Evolutionary conservation across 2,329 filamentous ascomycete genomes (phyloP).

Genomic region (Monosporascus sp.): DNA sequence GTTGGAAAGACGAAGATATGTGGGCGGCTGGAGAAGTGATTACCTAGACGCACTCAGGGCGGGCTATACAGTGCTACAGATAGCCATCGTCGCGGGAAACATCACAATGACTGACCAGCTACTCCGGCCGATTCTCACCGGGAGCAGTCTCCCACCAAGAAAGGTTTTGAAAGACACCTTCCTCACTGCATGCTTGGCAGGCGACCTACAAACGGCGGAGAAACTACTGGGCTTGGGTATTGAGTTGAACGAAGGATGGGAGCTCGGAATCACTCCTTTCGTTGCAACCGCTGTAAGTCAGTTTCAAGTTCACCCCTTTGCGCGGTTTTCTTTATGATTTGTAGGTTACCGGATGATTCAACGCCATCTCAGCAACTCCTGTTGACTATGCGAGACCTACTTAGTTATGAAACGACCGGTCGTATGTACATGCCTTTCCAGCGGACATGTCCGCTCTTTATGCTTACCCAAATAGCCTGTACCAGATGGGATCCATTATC

Average conservation of each 20-base stretch:
- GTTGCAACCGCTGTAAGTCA: conserved; percentile 1
- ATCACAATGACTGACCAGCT: neutral
- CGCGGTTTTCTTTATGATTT: too few relatives aligned
- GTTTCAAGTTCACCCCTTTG: too few relatives aligned
- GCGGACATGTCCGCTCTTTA: too few relatives aligned
- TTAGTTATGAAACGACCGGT: too few relatives aligned
- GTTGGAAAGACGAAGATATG: too few relatives aligned
- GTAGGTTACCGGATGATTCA: too few relatives aligned
- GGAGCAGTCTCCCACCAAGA: neutral
- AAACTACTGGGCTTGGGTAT: neutral
- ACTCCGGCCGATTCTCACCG: neutral
- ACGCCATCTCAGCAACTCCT: too few relatives aligned
- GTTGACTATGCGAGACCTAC: too few relatives aligned
- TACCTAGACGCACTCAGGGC: neutral
- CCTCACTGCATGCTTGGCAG: conserved; percentile 3
- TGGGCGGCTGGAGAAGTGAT: too few relatives aligned
- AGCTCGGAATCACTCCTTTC: conserved; percentile 1
- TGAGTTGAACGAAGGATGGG: conserved; percentile 1
- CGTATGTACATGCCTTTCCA: too few relatives aligned
- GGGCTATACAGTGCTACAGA: conserved; percentile 2
- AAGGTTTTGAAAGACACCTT: neutral
- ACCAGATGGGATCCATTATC: too few relatives aligned
- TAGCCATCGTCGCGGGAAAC: conserved; percentile 3
- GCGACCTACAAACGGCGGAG: neutral
- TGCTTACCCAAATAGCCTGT: too few relatives aligned